phyloP scores from a whole-genome alignment of 345 rosid species.

The Citrus sp. region DNA sequence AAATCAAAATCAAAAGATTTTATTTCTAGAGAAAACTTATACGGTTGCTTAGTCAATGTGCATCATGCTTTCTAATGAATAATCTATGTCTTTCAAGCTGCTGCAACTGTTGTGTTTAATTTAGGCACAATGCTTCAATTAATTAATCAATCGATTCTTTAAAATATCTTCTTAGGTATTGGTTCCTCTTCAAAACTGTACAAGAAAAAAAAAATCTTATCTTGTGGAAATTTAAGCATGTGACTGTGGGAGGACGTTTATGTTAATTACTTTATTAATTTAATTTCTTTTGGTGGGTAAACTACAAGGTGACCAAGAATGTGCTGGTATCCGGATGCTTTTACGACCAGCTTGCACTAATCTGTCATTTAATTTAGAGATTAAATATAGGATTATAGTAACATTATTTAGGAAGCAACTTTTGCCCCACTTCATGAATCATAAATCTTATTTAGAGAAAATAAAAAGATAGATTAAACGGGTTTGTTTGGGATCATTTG shows the following conservation, averaged over 20 bases:
- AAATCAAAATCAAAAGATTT: background rate
- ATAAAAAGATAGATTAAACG: too few relatives aligned
- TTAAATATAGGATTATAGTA: background rate
- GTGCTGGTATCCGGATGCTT: background rate
- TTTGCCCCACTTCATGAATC: background rate
- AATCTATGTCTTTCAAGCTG: background rate
- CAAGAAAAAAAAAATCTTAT: background rate
- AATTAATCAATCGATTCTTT: background rate
- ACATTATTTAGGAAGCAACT: background rate
- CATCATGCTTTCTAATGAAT: background rate
- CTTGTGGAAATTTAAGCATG: background rate
- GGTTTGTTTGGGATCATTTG: too few relatives aligned
- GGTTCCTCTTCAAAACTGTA: background rate
- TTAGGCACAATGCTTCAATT: background rate
- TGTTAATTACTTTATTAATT: too few relatives aligned
- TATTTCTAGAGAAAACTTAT: background rate
- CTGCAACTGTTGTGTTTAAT: background rate
- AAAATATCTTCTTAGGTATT: background rate
- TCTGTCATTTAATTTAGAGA: background rate
- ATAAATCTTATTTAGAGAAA: too few relatives aligned
- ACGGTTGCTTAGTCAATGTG: background rate
- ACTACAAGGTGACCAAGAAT: too few relatives aligned
- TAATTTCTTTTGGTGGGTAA: background rate
- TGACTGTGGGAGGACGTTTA: background rate
- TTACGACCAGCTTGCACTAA: background rate